phyloP scores from a whole-genome alignment of 306 rosid genomes.

The Vicia faba region DNA sequence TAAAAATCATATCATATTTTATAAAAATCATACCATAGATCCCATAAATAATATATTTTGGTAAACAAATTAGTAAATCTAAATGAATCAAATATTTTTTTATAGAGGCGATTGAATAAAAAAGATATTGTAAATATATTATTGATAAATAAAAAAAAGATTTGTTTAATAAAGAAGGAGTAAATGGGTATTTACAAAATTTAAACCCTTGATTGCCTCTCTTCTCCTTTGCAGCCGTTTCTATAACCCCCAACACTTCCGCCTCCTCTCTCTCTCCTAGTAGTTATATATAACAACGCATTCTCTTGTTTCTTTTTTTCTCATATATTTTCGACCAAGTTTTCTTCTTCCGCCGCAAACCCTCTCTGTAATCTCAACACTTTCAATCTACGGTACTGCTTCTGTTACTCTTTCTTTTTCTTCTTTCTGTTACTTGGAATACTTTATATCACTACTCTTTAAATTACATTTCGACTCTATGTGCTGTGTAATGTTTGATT shows the following conservation, averaged over 20 bases:
- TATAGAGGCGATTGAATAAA: too few species aligned
- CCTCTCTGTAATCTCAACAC: not conserved
- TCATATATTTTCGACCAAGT: not conserved
- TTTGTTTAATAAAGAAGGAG: not conserved
- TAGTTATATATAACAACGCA: too few species aligned
- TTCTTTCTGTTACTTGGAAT: too few species aligned
- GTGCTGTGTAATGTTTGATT: not conserved
- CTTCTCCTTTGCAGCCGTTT: not conserved
- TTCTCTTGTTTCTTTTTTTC: not conserved
- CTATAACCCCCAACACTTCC: not conserved
- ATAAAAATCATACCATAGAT: too few species aligned
- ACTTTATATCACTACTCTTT: not conserved
- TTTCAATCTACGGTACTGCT: not conserved
- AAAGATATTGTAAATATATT: too few species aligned
- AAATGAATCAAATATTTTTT: too few species aligned
- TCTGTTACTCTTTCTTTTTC: not conserved
- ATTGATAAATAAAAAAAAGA: not conserved
- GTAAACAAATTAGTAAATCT: too few species aligned
- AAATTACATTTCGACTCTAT: not conserved
- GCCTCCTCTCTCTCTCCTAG: not conserved
- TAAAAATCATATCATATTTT: too few species aligned
- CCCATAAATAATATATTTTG: too few species aligned
- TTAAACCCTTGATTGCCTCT: not conserved
- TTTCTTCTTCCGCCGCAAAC: conserved; percentile 22
- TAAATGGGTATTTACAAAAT: not conserved